Conservation (phyloP, 1,284 basidiomycete species). For the Stereum hirsutum region DNA sequence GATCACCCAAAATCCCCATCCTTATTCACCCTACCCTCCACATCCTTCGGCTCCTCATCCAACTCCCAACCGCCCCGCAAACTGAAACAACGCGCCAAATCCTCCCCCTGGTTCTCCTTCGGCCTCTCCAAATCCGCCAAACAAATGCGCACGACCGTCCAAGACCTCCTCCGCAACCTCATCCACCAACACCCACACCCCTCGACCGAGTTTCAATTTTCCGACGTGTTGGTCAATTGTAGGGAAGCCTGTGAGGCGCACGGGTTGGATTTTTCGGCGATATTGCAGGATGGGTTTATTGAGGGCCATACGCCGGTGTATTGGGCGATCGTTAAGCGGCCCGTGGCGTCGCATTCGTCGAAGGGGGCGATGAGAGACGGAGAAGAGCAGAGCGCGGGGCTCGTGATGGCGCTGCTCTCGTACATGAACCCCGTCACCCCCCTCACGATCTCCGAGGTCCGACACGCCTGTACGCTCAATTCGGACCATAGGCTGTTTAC, state of each 20-base stretch:
- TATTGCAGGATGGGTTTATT: conserved; percentile 49
- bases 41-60: not conserved
- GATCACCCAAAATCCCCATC: not conserved
- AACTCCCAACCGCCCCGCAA: not conserved
- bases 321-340: conserved; percentile 54
- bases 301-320: conserved; percentile 50
- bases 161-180: conserved; percentile 37
- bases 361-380: too few species aligned
- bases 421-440: conserved; percentile 43
- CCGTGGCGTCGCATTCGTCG: too few species aligned
- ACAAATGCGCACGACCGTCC: conserved; percentile 36
- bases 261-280: conserved; percentile 22
- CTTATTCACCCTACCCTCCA: not conserved
- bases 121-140: conserved; percentile 26
- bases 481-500: conserved; percentile 59
- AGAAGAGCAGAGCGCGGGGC: too few species aligned
- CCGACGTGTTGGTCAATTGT: conserved; percentile 33
- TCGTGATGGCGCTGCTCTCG: conserved; percentile 41
- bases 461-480: conserved; percentile 52
- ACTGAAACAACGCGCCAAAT: not conserved
- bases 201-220: conserved; percentile 11
- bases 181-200: conserved; percentile 20
- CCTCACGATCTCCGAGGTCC: conserved; percentile 43
- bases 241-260: conserved; percentile 28
- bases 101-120: conserved; percentile 17